These are phyloP conservation scores for Picea sitchensis DNA, from an alignment of 75 land plant species.

Conservation along the genomic window DNA sequence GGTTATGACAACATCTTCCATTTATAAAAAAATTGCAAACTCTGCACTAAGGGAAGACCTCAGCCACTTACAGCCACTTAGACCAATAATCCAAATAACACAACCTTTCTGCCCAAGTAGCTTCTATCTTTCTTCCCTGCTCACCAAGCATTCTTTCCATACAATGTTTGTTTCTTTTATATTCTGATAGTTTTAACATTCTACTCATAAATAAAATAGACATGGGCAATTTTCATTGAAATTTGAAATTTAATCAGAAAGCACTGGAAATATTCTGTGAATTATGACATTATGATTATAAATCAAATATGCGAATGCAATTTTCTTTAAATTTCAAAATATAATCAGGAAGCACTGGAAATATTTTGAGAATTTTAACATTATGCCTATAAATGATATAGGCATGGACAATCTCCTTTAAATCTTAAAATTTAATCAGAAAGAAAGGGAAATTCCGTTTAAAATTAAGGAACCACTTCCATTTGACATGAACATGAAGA, in stretches of 20 bases:
- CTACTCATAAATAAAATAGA: too few relatives aligned
- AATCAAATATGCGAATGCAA: not conserved
- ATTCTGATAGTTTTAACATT: too few relatives aligned
- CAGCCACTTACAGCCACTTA: slow-evolving; percentile 38
- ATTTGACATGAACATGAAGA: not conserved
- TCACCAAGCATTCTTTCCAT: slow-evolving; percentile 2
- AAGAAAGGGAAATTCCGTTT: too few relatives aligned
- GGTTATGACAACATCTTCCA: too few relatives aligned
- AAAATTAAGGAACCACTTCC: too few relatives aligned
- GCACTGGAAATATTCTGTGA: too few relatives aligned
- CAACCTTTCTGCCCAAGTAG: slow-evolving; percentile 31
- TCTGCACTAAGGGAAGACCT: slow-evolving; percentile 1
- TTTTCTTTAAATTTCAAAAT: not conserved
- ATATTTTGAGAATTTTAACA: too few relatives aligned
- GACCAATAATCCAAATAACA: slow-evolving; percentile 35
- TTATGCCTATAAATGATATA: not conserved
- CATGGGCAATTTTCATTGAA: too few relatives aligned
- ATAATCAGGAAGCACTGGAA: not conserved
- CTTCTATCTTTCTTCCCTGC: slow-evolving; percentile 21
- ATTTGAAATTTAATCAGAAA: too few relatives aligned
- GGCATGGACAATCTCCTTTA: not conserved
- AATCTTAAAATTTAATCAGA: not conserved
- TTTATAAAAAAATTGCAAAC: too few relatives aligned
- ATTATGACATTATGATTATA: not conserved
- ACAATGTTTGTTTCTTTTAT: too few relatives aligned